Percentiles rank a stretch among this genome's conserved stretches.
These are phyloP conservation scores for Pseudonitzschia multiseries DNA, from an alignment of 108 stramenopile genomes.

Conservation along the genomic window DNA sequence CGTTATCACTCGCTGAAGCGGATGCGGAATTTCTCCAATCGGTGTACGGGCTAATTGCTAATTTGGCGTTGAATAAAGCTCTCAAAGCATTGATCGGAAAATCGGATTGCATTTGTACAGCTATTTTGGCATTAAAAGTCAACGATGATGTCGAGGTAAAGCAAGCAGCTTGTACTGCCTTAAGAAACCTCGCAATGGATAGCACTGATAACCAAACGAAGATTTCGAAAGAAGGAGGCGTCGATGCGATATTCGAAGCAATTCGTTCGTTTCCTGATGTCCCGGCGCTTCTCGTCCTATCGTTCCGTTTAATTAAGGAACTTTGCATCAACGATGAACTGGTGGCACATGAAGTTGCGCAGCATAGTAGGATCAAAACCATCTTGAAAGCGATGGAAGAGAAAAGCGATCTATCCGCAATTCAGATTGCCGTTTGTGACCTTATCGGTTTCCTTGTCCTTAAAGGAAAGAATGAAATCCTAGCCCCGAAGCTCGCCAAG, in stretches of 20 bases:
- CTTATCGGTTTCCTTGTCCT: conserved; percentile 5
- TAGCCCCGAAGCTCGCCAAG: conserved; percentile 5
- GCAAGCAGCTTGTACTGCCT: conserved; percentile 2
- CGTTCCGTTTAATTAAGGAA: conserved; percentile 4
- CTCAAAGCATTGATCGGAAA: neutral
- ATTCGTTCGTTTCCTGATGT: neutral
- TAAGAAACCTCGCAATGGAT: neutral
- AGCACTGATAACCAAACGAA: conserved; percentile 1
- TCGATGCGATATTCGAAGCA: neutral
- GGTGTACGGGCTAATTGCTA: neutral
- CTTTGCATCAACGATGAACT: conserved; percentile 4
- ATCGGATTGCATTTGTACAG: neutral
- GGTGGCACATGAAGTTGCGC: neutral
- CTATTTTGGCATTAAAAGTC: neutral
- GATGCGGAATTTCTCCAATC: neutral
- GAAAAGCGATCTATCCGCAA: neutral
- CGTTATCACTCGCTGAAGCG: neutral
- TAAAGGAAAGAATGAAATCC: neutral
- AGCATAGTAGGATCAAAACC: neutral
- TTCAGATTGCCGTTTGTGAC: neutral
- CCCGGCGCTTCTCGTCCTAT: neutral
- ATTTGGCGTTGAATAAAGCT: neutral
- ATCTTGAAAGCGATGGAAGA: conserved; percentile 6
- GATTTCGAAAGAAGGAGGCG: neutral
- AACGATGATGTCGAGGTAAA: neutral